Base-by-base conservation (phyloP, 2,329 filamentous ascomycete genomes). In the Bipolaris zeicola region DNA sequence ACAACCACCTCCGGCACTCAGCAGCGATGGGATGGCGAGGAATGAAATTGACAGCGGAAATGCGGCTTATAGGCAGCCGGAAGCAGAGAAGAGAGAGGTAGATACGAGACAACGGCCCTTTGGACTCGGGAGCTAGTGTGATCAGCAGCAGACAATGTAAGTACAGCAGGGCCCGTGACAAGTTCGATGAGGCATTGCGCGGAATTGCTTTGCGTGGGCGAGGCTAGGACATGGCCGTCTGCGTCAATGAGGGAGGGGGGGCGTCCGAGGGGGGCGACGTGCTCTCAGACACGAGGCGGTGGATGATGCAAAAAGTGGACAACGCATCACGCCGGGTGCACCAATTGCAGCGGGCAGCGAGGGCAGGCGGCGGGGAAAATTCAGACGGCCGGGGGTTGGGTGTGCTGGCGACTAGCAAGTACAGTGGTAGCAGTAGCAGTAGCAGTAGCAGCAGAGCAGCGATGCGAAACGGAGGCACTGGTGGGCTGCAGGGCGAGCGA, bases 261-360 rank as follows among this genome's bases (percentile, higher is more conserved):
- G 26, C 16, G 18, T n/a, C 37, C 14, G 22, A 22, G 37, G 55
- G 55, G 55, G 50, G 47, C 47, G 41, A 38, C 36, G 42, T 34
- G 28, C 18, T 20, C 38, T 38, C 50, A 38, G 31, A 11, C 18
- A 31, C 18, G 47, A 50, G 51, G 51, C 36, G 58, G 62, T 60
- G 56, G 63, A 65, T 65, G 65, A 65, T 62, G 65, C 64, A 57
- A 62, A 57, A 24, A 53, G 57, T 24, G 59, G 64, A 63, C 66
- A 69, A 62, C 66, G 64, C 66, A 69, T 66, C 64, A 52, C 43
- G 16, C 13, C 26, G 8, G 22, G 22, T 41, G 44, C 52, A 52
- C 63, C 63, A 66, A 67, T 63, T 53, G 62, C 52, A 48, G 14
- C 22, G 31, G 37, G 16, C 20, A 53, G 8, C 28, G 38, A 53